phyloP scores from a whole-genome alignment of 345 rosid genomes.

The Adansonia digitata region DNA sequence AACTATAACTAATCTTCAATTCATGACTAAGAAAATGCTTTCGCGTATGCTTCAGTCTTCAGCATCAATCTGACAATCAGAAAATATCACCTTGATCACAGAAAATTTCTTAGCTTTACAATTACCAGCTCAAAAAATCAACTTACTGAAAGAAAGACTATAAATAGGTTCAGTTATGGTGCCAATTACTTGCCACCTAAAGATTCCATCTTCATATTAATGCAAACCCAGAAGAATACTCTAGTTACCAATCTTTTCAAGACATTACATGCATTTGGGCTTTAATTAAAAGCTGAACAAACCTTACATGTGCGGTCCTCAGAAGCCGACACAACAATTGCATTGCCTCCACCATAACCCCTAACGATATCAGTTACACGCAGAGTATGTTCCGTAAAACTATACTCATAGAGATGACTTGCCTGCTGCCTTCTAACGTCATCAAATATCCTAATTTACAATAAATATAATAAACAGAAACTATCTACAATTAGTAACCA shows the following conservation, averaged over 20 bases:
- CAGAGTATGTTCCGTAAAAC: constrained; percentile 54
- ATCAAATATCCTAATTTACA: constrained; percentile 62
- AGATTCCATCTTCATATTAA: not conserved
- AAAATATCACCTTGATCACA: not conserved
- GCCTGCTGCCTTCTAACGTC: constrained; percentile 45
- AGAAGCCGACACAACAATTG: constrained; percentile 73
- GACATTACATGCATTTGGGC: not conserved
- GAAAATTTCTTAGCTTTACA: not conserved
- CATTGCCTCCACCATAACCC: constrained; percentile 70
- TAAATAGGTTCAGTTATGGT: not conserved
- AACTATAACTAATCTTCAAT: too few species aligned
- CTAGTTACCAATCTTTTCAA: not conserved
- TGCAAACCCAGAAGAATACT: not conserved
- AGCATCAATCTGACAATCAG: not conserved
- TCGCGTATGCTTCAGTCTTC: not conserved
- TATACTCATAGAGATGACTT: constrained; percentile 48
- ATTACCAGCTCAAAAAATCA: not conserved
- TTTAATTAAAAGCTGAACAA: constrained; percentile 9
- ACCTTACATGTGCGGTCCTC: constrained; percentile 88
- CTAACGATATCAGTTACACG: constrained; percentile 55
- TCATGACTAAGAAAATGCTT: not conserved
- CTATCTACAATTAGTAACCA: constrained; percentile 38
- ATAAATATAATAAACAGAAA: not conserved
- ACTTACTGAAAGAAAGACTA: not conserved
- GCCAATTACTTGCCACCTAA: not conserved